Conservation (phyloP, 202 grass and related monocot species). For the Setaria viridis region DNA sequence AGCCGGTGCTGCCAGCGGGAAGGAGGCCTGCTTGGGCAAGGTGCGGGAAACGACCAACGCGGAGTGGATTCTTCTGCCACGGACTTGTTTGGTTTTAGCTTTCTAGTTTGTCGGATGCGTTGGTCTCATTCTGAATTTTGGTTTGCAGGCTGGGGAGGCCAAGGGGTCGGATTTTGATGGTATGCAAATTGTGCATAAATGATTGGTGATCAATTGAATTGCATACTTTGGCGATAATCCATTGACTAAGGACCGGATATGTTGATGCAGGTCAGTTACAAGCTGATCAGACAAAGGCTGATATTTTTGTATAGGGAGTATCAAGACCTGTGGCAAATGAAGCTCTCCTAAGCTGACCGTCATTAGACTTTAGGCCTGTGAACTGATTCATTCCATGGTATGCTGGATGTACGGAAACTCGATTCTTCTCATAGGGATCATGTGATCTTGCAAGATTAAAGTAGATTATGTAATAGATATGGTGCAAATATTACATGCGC, state of each 20-base stretch:
- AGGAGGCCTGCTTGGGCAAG: slow-evolving; percentile 51
- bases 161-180: slow-evolving; percentile 55
- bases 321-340: slow-evolving; percentile 47
- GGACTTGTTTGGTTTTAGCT: neutral
- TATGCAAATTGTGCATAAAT: slow-evolving; percentile 4
- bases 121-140: slow-evolving; percentile 16
- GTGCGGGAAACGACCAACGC: slow-evolving; percentile 37
- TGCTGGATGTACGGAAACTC: slow-evolving; percentile 46
- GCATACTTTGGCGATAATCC: neutral
- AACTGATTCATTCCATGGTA: slow-evolving; percentile 58
- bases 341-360: slow-evolving; percentile 57
- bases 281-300: slow-evolving; percentile 51
- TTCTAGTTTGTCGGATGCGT: neutral
- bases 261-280: slow-evolving; percentile 60
- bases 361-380: slow-evolving; percentile 53
- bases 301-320: slow-evolving; percentile 68
- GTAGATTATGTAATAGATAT: slow-evolving; percentile 69
- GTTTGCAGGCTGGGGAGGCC: slow-evolving; percentile 52
- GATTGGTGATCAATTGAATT: neutral
- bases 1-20: slow-evolving; percentile 21
- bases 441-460: slow-evolving; percentile 38
- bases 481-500: slow-evolving; percentile 80
- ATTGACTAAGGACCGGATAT: slow-evolving; percentile 16
- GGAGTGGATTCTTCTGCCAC: neutral
- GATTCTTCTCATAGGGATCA: slow-evolving; percentile 62